A percentile compares a stretch with the other conserved stretches of the same genome.
Evolutionary conservation across 2,329 filamentous ascomycete species (phyloP).

Genomic region (Chaetoscypha palmicola): DNA sequence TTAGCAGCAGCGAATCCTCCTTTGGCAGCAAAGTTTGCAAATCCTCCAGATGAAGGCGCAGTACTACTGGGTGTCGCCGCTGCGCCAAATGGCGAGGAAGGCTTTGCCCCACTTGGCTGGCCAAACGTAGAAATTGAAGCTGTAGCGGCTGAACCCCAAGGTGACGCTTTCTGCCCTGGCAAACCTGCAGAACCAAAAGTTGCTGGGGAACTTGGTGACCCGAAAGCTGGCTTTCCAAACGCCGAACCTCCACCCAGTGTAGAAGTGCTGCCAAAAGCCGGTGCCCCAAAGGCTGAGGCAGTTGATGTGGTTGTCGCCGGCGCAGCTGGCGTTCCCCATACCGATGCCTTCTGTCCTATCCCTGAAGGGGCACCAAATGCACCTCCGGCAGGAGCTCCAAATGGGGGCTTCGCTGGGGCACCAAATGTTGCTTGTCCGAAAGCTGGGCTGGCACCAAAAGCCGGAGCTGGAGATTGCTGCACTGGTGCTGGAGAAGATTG

Average conservation of each 20-base stretch:
- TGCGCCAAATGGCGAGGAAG: slow-evolving; percentile 33
- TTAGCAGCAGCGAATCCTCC: slow-evolving; percentile 43
- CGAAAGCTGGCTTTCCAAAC: slow-evolving; percentile 23
- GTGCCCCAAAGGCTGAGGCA: slow-evolving; percentile 43
- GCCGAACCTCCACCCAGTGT: slow-evolving; percentile 4
- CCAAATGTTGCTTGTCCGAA: slow-evolving; percentile 34
- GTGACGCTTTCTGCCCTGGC: slow-evolving; percentile 43
- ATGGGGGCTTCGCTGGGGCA: slow-evolving; percentile 29
- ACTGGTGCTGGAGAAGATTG: slow-evolving; percentile 18
- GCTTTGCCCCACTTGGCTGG: slow-evolving; percentile 41
- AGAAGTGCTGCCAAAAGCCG: slow-evolving; percentile 36
- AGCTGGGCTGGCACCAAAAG: slow-evolving; percentile 29
- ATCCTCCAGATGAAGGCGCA: slow-evolving; percentile 38
- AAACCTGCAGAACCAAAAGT: slow-evolving; percentile 30
- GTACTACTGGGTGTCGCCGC: slow-evolving; percentile 22
- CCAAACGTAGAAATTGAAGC: slow-evolving; percentile 41
- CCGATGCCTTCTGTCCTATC: slow-evolving; percentile 45
- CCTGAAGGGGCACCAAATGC: slow-evolving; percentile 33
- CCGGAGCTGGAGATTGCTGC: slow-evolving; percentile 18
- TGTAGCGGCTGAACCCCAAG: slow-evolving; percentile 41
- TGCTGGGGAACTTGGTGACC: slow-evolving; percentile 8
- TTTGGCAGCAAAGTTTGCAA: slow-evolving; percentile 47
- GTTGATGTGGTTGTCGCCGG: slow-evolving; percentile 29
- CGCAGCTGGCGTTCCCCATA: slow-evolving; percentile 39
- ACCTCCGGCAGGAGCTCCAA: slow-evolving; percentile 22